These are phyloP conservation scores for Coemansia sp. DNA, from an alignment of 192 early-diverging fungal species.

Conservation along the genomic window DNA sequence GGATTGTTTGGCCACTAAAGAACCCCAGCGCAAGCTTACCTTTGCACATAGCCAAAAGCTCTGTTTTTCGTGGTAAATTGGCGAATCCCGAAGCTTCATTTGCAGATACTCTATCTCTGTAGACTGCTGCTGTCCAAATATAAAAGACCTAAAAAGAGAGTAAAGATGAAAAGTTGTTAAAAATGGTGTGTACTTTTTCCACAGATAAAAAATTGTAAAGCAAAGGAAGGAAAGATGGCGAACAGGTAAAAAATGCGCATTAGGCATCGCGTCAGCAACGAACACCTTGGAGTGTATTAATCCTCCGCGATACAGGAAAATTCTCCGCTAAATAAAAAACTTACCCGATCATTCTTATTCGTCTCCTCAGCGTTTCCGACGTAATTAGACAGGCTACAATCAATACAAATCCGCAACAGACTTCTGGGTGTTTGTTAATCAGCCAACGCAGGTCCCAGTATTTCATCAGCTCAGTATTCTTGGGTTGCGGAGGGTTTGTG, in stretches of 20 bases:
- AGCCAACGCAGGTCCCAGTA: neutral
- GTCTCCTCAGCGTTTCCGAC: neutral
- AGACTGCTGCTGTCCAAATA: neutral
- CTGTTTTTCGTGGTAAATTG: constrained; percentile 56
- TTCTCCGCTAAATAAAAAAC: constrained; percentile 19
- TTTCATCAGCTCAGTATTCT: neutral
- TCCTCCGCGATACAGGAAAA: constrained; percentile 4
- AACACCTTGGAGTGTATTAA: neutral
- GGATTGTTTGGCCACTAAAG: neutral
- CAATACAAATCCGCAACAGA: constrained; percentile 5
- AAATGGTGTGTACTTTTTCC: neutral
- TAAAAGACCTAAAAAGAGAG: neutral
- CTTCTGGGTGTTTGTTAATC: neutral
- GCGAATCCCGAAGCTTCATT: constrained; percentile 49
- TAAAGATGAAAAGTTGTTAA: neutral
- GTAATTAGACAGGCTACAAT: neutral
- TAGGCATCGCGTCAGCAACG: neutral
- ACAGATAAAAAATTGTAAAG: neutral
- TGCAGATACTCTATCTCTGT: constrained; percentile 8
- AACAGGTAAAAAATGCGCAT: too few species aligned
- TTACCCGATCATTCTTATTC: constrained; percentile 19
- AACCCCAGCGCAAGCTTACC: constrained; percentile 22
- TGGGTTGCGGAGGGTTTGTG: too few species aligned
- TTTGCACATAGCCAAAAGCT: constrained; percentile 56
- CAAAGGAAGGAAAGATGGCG: neutral